phyloP scores from a whole-genome alignment of 2,329 filamentous ascomycete genomes.

The Elsinoe ampelina region DNA sequence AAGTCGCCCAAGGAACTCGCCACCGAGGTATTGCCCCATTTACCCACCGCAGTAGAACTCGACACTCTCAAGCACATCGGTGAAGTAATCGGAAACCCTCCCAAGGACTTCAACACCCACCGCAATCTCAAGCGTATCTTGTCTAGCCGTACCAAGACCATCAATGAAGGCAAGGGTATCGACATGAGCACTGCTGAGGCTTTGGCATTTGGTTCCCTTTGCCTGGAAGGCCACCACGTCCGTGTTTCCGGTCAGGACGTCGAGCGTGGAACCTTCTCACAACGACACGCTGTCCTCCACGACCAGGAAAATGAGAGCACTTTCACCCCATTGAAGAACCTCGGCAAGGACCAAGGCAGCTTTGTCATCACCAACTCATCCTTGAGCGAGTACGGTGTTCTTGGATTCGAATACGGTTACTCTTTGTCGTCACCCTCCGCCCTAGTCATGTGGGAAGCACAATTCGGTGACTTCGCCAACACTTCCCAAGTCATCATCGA shows the following conservation, averaged over 20 bases:
- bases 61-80: slow-evolving; percentile 73
- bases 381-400: slow-evolving; percentile 60
- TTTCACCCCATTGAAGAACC: slow-evolving; percentile 82
- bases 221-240: slow-evolving; percentile 89
- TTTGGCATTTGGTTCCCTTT: slow-evolving; percentile 84
- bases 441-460: slow-evolving; percentile 98
- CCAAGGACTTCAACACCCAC: slow-evolving; percentile 82
- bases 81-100: slow-evolving; percentile 64
- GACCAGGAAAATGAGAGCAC: slow-evolving; percentile 92
- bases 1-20: slow-evolving; percentile 97
- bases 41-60: slow-evolving; percentile 68
- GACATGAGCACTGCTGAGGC: slow-evolving; percentile 98
- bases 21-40: slow-evolving; percentile 85
- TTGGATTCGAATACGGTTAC: slow-evolving; percentile 98
- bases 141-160: slow-evolving; percentile 77
- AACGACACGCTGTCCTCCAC: slow-evolving; percentile 93
- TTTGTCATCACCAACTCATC: slow-evolving; percentile 98
- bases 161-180: slow-evolving; percentile 84
- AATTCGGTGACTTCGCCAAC: slow-evolving; percentile 99
- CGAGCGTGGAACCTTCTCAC: slow-evolving; percentile 97
- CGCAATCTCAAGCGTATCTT: slow-evolving; percentile 97
- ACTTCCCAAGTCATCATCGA: slow-evolving; percentile 98
- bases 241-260: slow-evolving; percentile 98
- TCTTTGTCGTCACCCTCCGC: slow-evolving; percentile 94
- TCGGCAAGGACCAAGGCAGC: slow-evolving; percentile 84